These are phyloP conservation scores for Cucurbita pepo DNA, from an alignment of 306 rosid genomes.

Conservation along the genomic window DNA sequence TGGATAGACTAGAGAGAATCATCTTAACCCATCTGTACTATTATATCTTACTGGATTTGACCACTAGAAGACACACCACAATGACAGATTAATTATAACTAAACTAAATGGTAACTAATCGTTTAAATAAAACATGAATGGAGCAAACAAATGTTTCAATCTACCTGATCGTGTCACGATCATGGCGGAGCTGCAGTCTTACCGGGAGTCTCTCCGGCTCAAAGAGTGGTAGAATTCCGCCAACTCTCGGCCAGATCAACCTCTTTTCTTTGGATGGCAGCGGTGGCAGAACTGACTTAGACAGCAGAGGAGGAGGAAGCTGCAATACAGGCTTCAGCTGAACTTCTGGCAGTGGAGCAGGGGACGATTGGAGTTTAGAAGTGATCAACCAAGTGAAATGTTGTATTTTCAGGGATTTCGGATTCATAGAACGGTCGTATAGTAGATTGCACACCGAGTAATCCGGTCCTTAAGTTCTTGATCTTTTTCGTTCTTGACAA, in stretches of 20 bases:
- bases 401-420: conserved; percentile 65
- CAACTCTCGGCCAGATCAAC: conserved; percentile 41
- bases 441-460: conserved; percentile 41
- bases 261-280: conserved; percentile 34
- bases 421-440: conserved; percentile 64
- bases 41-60: neutral
- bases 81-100: neutral
- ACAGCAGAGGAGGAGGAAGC: conserved; percentile 18
- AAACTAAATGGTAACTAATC: neutral
- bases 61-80: neutral
- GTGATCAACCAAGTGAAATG: conserved; percentile 7
- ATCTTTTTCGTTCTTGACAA: conserved; percentile 14
- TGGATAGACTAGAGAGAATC: neutral
- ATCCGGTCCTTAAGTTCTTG: conserved; percentile 21
- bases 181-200: conserved; percentile 29
- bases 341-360: neutral
- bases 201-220: conserved; percentile 68
- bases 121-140: neutral
- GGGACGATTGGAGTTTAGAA: conserved; percentile 9
- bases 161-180: conserved; percentile 81
- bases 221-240: conserved; percentile 85
- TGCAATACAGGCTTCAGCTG: conserved; percentile 6
- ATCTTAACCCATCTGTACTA: neutral
- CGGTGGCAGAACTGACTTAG: conserved; percentile 6
- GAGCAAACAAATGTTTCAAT: conserved; percentile 14